A percentile compares a stretch with the other conserved stretches of the same genome.
Evolutionary conservation across 257 asterid species (phyloP).

Genomic region (Scutellaria baicalensis): DNA sequence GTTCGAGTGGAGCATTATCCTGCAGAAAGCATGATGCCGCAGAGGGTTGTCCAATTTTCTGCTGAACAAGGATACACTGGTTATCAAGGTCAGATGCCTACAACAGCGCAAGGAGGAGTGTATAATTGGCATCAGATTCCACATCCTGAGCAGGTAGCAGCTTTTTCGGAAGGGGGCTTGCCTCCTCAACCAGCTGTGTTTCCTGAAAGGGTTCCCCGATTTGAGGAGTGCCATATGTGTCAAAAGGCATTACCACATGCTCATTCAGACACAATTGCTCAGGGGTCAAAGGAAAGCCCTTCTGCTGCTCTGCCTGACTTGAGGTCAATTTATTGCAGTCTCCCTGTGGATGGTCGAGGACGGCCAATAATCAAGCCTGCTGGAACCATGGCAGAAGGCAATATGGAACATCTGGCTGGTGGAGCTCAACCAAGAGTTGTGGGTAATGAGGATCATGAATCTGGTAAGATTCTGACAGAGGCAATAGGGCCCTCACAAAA

Average conservation of each 20-base stretch:
- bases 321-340: slow-evolving; percentile 46
- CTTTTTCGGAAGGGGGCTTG: slow-evolving; percentile 32
- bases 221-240: slow-evolving; percentile 79
- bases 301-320: slow-evolving; percentile 37
- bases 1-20: slow-evolving; percentile 52
- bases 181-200: slow-evolving; percentile 27
- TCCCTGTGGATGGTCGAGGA: slow-evolving; percentile 58
- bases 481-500: slow-evolving; percentile 30
- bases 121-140: slow-evolving; percentile 63
- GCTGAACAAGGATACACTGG: slow-evolving; percentile 49
- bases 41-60: slow-evolving; percentile 55
- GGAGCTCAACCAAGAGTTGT: slow-evolving; percentile 23
- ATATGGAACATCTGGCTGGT: slow-evolving; percentile 31
- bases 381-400: slow-evolving; percentile 34
- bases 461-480: slow-evolving; percentile 31
- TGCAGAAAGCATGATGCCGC: slow-evolving; percentile 40
- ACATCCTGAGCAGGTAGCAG: slow-evolving; percentile 41
- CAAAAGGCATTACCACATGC: slow-evolving; percentile 95
- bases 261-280: slow-evolving; percentile 84
- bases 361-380: slow-evolving; percentile 35
- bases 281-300: slow-evolving; percentile 47
- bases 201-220: slow-evolving; percentile 30
- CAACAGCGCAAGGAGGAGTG: slow-evolving; percentile 39
- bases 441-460: slow-evolving; percentile 27
- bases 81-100: slow-evolving; percentile 45